Base-by-base conservation (phyloP, 2,329 filamentous ascomycete species). In the Clonostachys solani region DNA sequence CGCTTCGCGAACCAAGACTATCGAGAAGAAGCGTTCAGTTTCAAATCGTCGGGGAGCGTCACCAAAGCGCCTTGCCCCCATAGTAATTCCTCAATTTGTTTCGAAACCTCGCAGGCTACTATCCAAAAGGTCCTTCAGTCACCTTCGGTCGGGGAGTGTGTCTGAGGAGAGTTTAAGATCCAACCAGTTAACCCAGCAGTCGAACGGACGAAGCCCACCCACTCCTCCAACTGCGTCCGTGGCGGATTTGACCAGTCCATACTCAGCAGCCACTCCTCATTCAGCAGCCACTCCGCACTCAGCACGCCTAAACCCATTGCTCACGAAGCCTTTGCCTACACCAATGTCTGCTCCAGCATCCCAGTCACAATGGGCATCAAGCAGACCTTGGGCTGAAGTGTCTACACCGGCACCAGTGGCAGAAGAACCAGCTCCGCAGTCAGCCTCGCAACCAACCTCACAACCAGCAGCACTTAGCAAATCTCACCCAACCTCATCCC, bases 21-120 rank as follows among this genome's bases (percentile, higher is more conserved):
- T 5, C 15, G 23, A 7, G 51, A 56, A 12, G 53, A 60, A n/a
- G 48, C 54, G 46, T 48, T 62, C 50, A 51, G 51, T 33, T 35
- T 66, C 57, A 46, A 65, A 64, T 42, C 47, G 13, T 40, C 48
- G 17, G 51, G 46, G 40, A 40, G 33, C 36, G 36, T 80, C 77
- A 12, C 77, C 78, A 16, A 81, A 72, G 59, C 70, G 68, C 42
- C 68, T 84, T 7, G 61, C 80, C 2, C 81, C 80, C 23, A 70
- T 84, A 18, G 72, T 81, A 37, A 84, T 84, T 49, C 81, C 80
- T 37, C 50, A 52, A 10, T 50, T 52, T 46, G 47, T 50, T 15
- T 13, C 46, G 6, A 41, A 38, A 9, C 42, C 50, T 2, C 56
- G 56, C 29, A 47, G 52, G 9, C 53, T 65, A 6, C 56, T 56